Evolutionary conservation across 2,329 filamentous ascomycete genomes (phyloP), one percentile per base, ranked within the genome.

Genomic region (Fusarium vanettenii): DNA sequence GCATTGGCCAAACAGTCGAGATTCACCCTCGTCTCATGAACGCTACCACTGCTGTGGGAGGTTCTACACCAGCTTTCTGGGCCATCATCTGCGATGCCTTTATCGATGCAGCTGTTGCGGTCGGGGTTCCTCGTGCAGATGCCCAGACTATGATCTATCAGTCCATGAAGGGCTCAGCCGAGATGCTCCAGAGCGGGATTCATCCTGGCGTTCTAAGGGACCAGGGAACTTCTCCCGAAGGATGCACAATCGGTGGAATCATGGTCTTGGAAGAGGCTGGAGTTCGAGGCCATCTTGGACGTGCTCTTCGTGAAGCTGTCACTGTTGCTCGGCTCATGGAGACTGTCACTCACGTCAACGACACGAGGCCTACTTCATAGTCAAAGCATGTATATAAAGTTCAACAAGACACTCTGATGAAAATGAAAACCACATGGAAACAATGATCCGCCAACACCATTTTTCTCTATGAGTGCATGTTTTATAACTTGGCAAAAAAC

Each of bases 121-220:
- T 91, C 81, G 90, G 90, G 0, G 77, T 92, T 18, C 89, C 89
- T 0, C 80, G 89, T 13, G 86, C 86, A 3, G 85, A 88, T 73
- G 90, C 90, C 0, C 87, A 89, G 69, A 80, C 86, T 5, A 91
- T 91, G 87, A 88, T 89, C 67, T 87, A 88, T 14, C 90, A 92
- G 80, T 88, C 87, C 2, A 90, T 91, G 87, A 83, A 85, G 57
- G 90, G 90, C 1, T 89, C 89, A 0, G 88, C 89, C 0, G 86
- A 85, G 64, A 85, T 92, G 45, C 81, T 91, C 41, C 85, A 83
- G 33, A 80, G 77, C 55, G 89, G 89, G 1, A 85, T 90, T 72
- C 89, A 91, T 74, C 89, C 89, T 0, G 88, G 88, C 1, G 82
- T 89, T n/a, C 76, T 91, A 22, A 85, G 86, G 69, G 89, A 92